Evolutionary conservation across 768 basidiomycete genomes (phyloP).

Genomic region (Collybiopsis luxurians): DNA sequence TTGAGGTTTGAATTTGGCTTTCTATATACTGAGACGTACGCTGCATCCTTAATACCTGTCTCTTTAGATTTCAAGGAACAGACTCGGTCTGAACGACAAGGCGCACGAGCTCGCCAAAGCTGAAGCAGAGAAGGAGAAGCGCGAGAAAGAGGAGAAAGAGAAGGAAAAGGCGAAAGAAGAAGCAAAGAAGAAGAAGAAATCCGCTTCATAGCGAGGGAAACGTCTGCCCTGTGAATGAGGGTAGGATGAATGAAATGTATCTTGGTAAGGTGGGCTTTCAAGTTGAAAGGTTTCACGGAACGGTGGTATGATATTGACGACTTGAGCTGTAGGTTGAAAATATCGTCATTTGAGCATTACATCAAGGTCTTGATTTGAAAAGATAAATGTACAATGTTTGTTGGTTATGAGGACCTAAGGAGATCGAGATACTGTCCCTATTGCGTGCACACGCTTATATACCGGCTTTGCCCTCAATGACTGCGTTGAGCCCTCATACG

Average conservation of each 20-base stretch:
- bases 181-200: conserved; percentile 15
- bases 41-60: background rate
- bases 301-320: too few species aligned
- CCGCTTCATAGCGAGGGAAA: background rate
- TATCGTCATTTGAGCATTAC: background rate
- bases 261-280: too few species aligned
- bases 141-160: conserved; percentile 50
- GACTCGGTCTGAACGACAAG: conserved; percentile 84
- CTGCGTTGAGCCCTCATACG: too few species aligned
- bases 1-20: conserved; percentile 58
- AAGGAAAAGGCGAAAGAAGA: conserved; percentile 21
- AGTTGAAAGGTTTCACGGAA: too few species aligned
- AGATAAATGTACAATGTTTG: background rate
- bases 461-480: too few species aligned
- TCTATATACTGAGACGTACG: background rate
- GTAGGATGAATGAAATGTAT: too few species aligned
- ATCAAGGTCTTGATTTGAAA: background rate
- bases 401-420: background rate
- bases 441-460: too few species aligned
- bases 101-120: conserved; percentile 80
- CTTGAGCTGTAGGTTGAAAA: too few species aligned
- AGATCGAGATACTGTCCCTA: too few species aligned
- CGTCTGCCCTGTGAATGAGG: background rate
- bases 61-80: conserved; percentile 83
- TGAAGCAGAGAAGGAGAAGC: conserved; percentile 64